A percentile compares a stretch with the other conserved stretches of the same genome.
Conservation (phyloP, 805 yeast genomes). For the Starmerella floris region DNA sequence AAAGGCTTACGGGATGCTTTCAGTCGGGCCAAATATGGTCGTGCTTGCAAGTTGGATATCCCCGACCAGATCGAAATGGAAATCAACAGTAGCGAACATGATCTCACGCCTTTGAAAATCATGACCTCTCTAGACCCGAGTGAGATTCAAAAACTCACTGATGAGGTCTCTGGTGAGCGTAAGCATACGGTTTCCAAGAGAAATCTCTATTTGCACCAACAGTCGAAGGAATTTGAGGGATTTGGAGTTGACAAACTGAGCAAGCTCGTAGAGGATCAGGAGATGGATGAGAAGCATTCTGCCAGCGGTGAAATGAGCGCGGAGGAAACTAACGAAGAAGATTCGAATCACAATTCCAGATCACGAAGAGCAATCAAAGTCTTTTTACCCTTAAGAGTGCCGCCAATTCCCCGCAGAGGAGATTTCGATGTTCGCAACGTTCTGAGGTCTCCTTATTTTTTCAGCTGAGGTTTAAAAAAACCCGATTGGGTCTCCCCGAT, state of each 20-base stretch:
- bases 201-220: slow-evolving; percentile 1
- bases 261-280: slow-evolving; percentile 17
- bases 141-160: slow-evolving; percentile 27
- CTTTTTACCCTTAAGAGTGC: slow-evolving; percentile 56
- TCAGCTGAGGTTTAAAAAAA: slow-evolving; percentile 28
- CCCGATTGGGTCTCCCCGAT: too few relatives aligned
- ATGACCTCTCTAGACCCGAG: slow-evolving; percentile 19
- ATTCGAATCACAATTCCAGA: slow-evolving; percentile 4
- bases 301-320: too few relatives aligned
- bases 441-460: slow-evolving; percentile 67
- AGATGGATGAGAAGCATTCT: slow-evolving; percentile 25
- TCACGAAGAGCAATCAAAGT: slow-evolving; percentile 28
- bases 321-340: not conserved
- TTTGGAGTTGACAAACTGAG: slow-evolving; percentile 23
- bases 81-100: slow-evolving; percentile 43
- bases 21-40: slow-evolving; percentile 27
- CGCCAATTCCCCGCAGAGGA: slow-evolving; percentile 67
- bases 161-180: slow-evolving; percentile 16
- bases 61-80: slow-evolving; percentile 68
- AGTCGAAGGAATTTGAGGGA: slow-evolving; percentile 27
- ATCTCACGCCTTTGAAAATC: slow-evolving; percentile 52
- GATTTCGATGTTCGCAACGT: slow-evolving; percentile 67
- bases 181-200: not conserved
- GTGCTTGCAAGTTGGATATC: slow-evolving; percentile 35
- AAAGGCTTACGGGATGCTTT: slow-evolving; percentile 37